Evolutionary conservation across 1,284 basidiomycete genomes (phyloP), one percentile per base, ranked within the genome.

Genomic region (Bjerkandera adusta): DNA sequence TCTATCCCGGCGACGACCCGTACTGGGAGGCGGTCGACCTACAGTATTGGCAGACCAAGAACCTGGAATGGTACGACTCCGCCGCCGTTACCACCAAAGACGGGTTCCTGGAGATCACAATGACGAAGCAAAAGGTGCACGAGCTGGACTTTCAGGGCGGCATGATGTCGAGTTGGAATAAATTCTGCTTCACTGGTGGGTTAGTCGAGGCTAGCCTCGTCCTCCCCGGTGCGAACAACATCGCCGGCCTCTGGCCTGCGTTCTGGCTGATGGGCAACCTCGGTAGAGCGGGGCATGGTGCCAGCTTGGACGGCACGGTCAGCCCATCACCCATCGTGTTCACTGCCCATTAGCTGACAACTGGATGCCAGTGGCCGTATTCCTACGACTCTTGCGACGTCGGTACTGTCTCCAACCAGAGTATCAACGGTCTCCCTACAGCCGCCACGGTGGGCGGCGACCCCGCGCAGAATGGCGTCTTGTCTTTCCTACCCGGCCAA

Each of bases 321-420:
- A n/a, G n/a, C n/a, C n/a, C n/a, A n/a, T n/a, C n/a, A n/a, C n/a
- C n/a, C n/a, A n/a, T n/a, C n/a, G n/a, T n/a, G n/a, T n/a, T n/a
- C n/a, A n/a, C n/a, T n/a, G n/a, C n/a, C n/a, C n/a, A n/a, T n/a
- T n/a, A n/a, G n/a, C n/a, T n/a, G n/a, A n/a, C n/a, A n/a, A n/a
- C n/a, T n/a, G n/a, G n/a, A n/a, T n/a, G n/a, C n/a, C n/a, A n/a
- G 80, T 86, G 85, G 76, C 85, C 85, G 5, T 91, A 91, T 61
- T 79, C 82, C 0, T 90, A 91, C 64, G 83, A 85, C 56, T 59
- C 73, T 1, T 91, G 85, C 62, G 87, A 87, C 58, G 68, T 82
- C 22, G 87, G 85, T 2, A 86, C 83, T 5, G 68, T 80, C 37
- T 58, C 69, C 16, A 79, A 79, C 56, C 78, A 81, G 60, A 75